Base-by-base conservation (phyloP, 2,329 filamentous ascomycete species). In the Bipolaris bicolor region DNA sequence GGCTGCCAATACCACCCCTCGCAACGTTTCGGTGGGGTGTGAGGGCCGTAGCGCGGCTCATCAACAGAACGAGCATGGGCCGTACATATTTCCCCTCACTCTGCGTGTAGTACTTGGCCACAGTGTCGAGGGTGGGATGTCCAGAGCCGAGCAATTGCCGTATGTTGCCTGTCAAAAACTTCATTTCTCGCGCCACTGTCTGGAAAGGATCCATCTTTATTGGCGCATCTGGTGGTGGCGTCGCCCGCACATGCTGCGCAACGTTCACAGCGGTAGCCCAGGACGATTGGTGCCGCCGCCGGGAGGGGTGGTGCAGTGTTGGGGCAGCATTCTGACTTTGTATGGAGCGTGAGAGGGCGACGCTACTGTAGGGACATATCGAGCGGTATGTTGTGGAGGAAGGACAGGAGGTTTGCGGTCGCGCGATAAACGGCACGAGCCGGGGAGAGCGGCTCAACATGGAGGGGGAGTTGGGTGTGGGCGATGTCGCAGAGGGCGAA, bases 81-180 rank as follows among this genome's bases (percentile, higher is more conserved):
- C 95, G 89, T 67, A 99, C 89, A 78, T 98, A 95, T 81, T 99
- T 99, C 62, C 95, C 95, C 82, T 98, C 92, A 58, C 91, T 91
- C 71, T 94, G 90, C 20, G 95, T 97, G 77, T 99, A 99, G 82
- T 99, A 99, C 79, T 99, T 99, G 50, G 95, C 92, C 26, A 93
- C 94, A 40, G 91, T 93, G 74, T 98, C 95, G 58, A 99, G 85
- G 44, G 93, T 92, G 0, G 95, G 95, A 74, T 99, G 94, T 5
- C 94, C 94, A 0, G 93, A 97, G 5, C 94, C 94, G 15, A 98
- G 82, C n/a, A 98, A 83, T 73, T 96, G 90, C 60, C 91, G 86
- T 77, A 98, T 96, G 70, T 98, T 97, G 52, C 92, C 92, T 10
- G 91, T 97, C 71, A 98, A 80, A 69, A 93, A 96, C 78, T 96